Base-by-base conservation (phyloP, 2,329 filamentous ascomycete species). In the Xylariaceae sp. region DNA sequence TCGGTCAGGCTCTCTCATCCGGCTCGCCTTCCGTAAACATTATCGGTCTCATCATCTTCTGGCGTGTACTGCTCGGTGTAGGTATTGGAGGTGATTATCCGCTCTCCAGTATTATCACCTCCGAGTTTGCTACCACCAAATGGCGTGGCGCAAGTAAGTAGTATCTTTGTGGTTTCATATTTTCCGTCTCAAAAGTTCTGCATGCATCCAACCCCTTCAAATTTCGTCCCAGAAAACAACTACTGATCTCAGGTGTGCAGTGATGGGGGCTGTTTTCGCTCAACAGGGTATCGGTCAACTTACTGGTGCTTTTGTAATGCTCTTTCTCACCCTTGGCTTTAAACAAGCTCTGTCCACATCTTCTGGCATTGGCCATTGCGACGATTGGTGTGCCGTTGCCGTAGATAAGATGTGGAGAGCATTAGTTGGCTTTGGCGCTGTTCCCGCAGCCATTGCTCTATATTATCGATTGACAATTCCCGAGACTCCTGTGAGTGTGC, bases 381-480 rank as follows among this genome's bases (percentile, higher is more conserved):
- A 77, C 20, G 86, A 82, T 21, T 81, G 78, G 51, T 91, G 88
- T 67, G 75, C 77, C 43, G 64, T 84, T n/a, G 86, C 87, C 6
- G 88, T 92, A 5, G 90, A 94, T 76, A 92, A 91, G 79, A 92
- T 92, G 87, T 94, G 90, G 90, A 83, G 90, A 62, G 80, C 85
- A 11, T 80, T 94, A 42, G 89, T 94, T 66, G 90, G 89, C 10
- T 89, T 92, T 65, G 90, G 90, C 61, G 89, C 88, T 37, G 83
- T 94, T 7, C 90, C 90, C 2, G 90, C 87, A 36, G 89, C 85
- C 69, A 85, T 92, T 58, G 90, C 91, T 16, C 82, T 95, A 15
- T 94, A 94, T 77, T 94, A 86, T 74, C 73, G 75, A 40, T 47
- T 94, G 3, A 94, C 90, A 46, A 93, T 95, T 61, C 91, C 91